A percentile compares a stretch with the other conserved stretches of the same genome.
Conservation (phyloP, 305 asterid genomes). For the Coffea humblotiana region DNA sequence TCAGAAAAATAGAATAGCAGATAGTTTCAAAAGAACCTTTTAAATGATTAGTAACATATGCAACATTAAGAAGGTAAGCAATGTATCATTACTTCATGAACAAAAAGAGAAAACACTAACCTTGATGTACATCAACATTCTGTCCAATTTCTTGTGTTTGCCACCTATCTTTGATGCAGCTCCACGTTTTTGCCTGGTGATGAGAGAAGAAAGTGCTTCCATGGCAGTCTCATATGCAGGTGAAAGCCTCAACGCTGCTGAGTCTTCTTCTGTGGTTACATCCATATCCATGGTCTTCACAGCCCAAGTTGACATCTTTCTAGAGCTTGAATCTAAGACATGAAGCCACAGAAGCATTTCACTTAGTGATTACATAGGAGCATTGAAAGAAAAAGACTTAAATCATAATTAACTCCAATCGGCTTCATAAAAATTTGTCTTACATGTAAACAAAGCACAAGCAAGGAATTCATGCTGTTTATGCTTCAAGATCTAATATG, state of each 20-base stretch:
- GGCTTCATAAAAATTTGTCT: conserved; percentile 5
- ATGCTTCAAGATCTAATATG: not conserved
- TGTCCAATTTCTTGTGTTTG: conserved; percentile 51
- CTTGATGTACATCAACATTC: conserved; percentile 73
- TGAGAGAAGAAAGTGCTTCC: conserved; percentile 93
- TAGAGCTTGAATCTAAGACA: conserved; percentile 36
- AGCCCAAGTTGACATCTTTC: conserved; percentile 32
- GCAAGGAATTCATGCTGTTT: not conserved
- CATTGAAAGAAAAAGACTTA: conserved; percentile 5
- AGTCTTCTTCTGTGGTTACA: conserved; percentile 36
- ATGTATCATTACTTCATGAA: not conserved
- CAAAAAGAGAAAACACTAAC: conserved; percentile 33
- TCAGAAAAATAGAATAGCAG: not conserved
- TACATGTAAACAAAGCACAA: not conserved
- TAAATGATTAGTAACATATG: not conserved
- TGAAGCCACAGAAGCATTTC: conserved; percentile 7
- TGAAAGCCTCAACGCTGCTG: conserved; percentile 29
- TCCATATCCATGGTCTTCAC: conserved; percentile 41
- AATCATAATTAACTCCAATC: not conserved
- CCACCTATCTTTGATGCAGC: conserved; percentile 32
- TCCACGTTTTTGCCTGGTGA: conserved; percentile 59
- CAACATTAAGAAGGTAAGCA: not conserved
- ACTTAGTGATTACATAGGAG: not conserved
- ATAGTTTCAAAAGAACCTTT: not conserved
- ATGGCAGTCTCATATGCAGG: conserved; percentile 72